These are phyloP conservation scores for Suillus weaverae DNA, from an alignment of 768 basidiomycete species.

Conservation along the genomic window DNA sequence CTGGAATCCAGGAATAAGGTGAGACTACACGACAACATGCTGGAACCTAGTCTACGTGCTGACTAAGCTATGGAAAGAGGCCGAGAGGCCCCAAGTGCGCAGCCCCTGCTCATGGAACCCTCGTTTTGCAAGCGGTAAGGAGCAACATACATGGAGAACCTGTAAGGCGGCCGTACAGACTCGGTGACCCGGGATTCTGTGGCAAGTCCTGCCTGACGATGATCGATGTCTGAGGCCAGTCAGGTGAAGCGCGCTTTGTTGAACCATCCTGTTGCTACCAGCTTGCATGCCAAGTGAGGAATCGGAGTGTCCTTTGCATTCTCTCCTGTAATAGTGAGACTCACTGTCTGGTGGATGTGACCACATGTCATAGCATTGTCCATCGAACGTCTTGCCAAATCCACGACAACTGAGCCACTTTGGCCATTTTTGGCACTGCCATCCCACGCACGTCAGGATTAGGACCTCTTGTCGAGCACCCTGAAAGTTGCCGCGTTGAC, in stretches of 20 bases:
- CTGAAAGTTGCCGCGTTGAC: background rate
- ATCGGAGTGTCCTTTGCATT: background rate
- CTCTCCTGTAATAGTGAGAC: background rate
- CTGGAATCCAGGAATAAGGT: no score
- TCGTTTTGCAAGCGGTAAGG: no score
- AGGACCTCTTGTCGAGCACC: background rate
- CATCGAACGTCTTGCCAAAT: slow-evolving; percentile 22
- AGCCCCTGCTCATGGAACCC: no score
- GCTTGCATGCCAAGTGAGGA: background rate
- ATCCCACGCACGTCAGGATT: background rate
- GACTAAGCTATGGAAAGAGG: no score
- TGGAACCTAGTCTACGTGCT: no score
- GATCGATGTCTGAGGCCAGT: background rate
- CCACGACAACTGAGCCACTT: slow-evolving; percentile 24
- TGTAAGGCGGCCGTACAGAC: no score
- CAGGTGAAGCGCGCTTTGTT: background rate
- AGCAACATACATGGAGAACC: no score
- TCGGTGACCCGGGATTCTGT: no score
- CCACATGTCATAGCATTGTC: background rate
- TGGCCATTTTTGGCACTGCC: background rate
- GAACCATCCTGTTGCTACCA: background rate
- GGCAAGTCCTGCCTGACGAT: background rate
- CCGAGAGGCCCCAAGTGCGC: no score
- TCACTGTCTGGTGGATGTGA: background rate
- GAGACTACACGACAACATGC: no score